These are phyloP conservation scores for Lactifluus pinguis DNA, from an alignment of 768 basidiomycete species.

Conservation along the genomic window DNA sequence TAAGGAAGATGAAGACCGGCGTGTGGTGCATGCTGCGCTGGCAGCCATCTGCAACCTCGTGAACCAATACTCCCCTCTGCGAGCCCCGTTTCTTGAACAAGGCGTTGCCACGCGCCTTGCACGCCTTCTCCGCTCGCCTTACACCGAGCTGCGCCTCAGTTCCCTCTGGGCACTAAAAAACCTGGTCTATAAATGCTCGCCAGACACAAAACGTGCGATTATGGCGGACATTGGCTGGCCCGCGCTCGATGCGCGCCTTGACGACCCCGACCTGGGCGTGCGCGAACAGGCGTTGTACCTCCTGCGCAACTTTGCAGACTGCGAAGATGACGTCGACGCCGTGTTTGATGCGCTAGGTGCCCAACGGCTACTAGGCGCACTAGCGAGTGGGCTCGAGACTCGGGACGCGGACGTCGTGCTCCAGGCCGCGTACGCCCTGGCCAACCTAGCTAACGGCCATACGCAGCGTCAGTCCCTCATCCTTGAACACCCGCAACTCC, in stretches of 20 bases:
- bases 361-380: conserved; percentile 35
- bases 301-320: conserved; percentile 56
- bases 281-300: conserved; percentile 68
- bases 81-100: conserved; percentile 59
- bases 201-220: conserved; percentile 53
- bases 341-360: conserved; percentile 46
- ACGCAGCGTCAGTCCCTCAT: conserved; percentile 43
- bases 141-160: conserved; percentile 53
- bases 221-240: conserved; percentile 66
- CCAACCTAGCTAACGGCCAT: conserved; percentile 59
- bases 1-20: conserved; percentile 51
- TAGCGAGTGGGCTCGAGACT: conserved; percentile 43
- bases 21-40: conserved; percentile 63
- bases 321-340: conserved; percentile 54
- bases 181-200: conserved; percentile 52
- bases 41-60: conserved; percentile 79
- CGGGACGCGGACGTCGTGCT: conserved; percentile 44
- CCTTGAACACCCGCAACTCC: conserved; percentile 41
- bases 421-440: conserved; percentile 54
- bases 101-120: conserved; percentile 60
- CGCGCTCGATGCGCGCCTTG: conserved; percentile 49
- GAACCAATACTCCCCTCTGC: conserved; percentile 76
- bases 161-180: conserved; percentile 88
- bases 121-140: conserved; percentile 42
- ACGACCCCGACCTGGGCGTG: conserved; percentile 43